Percentiles rank a stretch among this genome's conserved stretches.
phyloP scores from a whole-genome alignment of 306 rosid genomes.

The Carpinus viminea region DNA sequence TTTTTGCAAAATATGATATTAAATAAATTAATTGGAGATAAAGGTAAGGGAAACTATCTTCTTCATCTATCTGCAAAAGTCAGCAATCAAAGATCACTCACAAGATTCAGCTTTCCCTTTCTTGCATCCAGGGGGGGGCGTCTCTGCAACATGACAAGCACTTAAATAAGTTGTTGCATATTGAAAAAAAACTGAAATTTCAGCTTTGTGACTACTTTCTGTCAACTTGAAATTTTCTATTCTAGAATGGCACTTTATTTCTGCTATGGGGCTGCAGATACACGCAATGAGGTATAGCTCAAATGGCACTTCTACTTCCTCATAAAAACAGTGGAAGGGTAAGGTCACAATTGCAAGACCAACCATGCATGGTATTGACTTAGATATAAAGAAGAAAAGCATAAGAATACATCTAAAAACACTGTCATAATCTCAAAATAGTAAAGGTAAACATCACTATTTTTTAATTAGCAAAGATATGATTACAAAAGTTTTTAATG shows the following conservation, averaged over 20 bases:
- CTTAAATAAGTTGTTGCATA: slow-evolving; percentile 23
- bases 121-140: slow-evolving; percentile 82
- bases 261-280: neutral
- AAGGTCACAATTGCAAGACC: neutral
- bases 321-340: neutral
- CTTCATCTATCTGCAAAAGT: neutral
- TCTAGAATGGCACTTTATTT: neutral
- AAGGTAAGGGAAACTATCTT: neutral
- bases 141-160: slow-evolving; percentile 68
- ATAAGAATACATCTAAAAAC: neutral
- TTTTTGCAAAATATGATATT: neutral
- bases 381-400: neutral
- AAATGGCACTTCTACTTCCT: neutral
- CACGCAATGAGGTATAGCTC: neutral
- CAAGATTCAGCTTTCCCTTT: slow-evolving; percentile 82
- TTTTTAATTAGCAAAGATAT: neutral
- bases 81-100: slow-evolving; percentile 46
- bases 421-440: neutral
- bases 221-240: neutral
- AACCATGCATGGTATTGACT: neutral
- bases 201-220: neutral
- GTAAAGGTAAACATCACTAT: neutral
- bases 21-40: neutral
- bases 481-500: neutral
- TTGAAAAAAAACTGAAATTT: slow-evolving; percentile 14